A percentile compares a stretch with the other conserved stretches of the same genome.
Evolutionary conservation across 345 rosid genomes (phyloP).

Genomic region (Eutrema japonicum): DNA sequence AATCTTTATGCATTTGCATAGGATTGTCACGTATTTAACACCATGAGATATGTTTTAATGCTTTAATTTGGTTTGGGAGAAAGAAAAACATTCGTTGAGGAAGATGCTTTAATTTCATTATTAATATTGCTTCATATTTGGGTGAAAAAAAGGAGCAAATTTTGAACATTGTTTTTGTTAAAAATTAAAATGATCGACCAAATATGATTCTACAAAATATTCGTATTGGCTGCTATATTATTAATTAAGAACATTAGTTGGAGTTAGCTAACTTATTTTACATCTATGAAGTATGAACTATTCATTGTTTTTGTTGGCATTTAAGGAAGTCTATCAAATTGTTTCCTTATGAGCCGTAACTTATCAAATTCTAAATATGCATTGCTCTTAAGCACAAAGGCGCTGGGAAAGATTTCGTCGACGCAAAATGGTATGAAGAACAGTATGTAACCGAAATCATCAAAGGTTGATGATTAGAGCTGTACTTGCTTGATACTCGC

Average conservation of each 20-base stretch:
- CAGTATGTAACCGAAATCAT: not conserved
- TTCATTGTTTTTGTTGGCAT: too few relatives aligned
- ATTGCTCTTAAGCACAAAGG: too few relatives aligned
- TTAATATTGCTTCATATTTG: not conserved
- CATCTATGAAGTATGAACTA: too few relatives aligned
- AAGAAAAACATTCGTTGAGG: slow-evolving; percentile 12
- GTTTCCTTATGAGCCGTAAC: too few relatives aligned
- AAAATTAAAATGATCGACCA: too few relatives aligned
- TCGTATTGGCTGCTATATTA: not conserved
- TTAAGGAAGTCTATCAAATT: too few relatives aligned
- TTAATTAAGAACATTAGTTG: not conserved
- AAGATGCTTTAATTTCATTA: slow-evolving; percentile 11
- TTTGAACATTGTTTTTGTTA: too few relatives aligned
- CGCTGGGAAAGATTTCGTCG: too few relatives aligned
- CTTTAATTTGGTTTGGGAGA: slow-evolving; percentile 26
- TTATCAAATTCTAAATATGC: not conserved
- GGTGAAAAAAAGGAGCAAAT: not conserved
- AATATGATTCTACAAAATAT: not conserved
- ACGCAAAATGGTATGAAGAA: too few relatives aligned
- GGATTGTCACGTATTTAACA: slow-evolving; percentile 29
- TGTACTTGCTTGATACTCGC: slow-evolving; percentile 1
- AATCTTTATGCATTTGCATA: slow-evolving; percentile 33
- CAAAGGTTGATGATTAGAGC: slow-evolving; percentile 14
- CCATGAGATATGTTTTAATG: slow-evolving; percentile 39
- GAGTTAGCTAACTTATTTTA: too few relatives aligned